Percentiles rank a stretch among this genome's conserved stretches.
phyloP scores from a whole-genome alignment of 176 grass and related monocot species.

The Avena sativa region DNA sequence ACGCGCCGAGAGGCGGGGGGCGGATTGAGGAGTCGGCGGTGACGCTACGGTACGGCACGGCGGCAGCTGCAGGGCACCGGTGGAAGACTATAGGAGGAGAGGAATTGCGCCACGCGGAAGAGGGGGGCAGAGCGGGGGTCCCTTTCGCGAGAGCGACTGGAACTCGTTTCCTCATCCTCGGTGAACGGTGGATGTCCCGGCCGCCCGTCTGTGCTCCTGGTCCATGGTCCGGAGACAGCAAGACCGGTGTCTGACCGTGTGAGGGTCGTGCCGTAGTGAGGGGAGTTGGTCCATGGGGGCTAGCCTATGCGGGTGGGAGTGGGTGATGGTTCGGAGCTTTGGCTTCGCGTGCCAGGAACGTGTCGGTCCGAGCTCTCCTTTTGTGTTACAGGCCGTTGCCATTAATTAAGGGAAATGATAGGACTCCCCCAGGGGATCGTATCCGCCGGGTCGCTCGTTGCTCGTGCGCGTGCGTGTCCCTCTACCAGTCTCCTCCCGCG shows the following conservation, averaged over 20 bases:
- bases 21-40: constrained; percentile 1
- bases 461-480: too few relatives aligned
- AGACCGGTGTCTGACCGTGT: neutral
- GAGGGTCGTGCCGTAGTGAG: neutral
- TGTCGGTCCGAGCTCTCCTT: constrained; percentile 32
- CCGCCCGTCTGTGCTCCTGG: neutral
- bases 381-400: neutral
- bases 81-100: constrained; percentile 13
- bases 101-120: constrained; percentile 29
- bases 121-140: constrained; percentile 36
- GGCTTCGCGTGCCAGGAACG: neutral
- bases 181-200: constrained; percentile 24
- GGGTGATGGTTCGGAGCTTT: too few relatives aligned
- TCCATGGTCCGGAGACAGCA: neutral
- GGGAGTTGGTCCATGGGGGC: neutral
- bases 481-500: too few relatives aligned
- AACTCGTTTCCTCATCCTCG: constrained; percentile 11
- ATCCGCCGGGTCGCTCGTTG: too few relatives aligned
- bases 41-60: neutral
- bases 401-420: neutral
- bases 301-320: neutral
- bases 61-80: constrained; percentile 32
- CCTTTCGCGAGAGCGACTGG: constrained; percentile 44
- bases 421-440: too few relatives aligned
- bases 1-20: neutral